Percentiles rank a stretch among this genome's conserved stretches.
phyloP scores from a whole-genome alignment of 2,329 filamentous ascomycete genomes.

The Immersiporthe knoxdaviesiana region DNA sequence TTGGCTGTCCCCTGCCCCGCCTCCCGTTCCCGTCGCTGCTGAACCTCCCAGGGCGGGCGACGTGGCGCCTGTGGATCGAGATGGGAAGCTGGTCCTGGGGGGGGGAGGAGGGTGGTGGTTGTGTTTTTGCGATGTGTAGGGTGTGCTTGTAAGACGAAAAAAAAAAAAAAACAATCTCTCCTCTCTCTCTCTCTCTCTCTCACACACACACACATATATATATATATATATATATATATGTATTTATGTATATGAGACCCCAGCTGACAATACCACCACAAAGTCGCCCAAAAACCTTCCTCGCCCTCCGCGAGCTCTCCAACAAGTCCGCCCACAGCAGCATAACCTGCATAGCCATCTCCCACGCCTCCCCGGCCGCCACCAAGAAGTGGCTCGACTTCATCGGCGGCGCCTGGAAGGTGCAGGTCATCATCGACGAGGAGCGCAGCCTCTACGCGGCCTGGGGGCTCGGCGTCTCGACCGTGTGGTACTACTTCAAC shows the following conservation, averaged over 20 bases:
- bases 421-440: constrained; percentile 60
- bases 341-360: constrained; percentile 61
- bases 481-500: constrained; percentile 57
- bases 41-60: constrained; percentile 53
- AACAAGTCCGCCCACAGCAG: constrained; percentile 45
- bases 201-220: too few relatives aligned
- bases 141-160: constrained; percentile 55
- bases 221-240: too few relatives aligned
- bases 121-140: constrained; percentile 60
- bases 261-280: neutral
- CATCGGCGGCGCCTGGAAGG: constrained; percentile 60
- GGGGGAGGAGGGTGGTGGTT: constrained; percentile 50
- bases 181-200: neutral
- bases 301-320: constrained; percentile 57
- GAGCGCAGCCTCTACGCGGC: constrained; percentile 60
- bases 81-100: constrained; percentile 43
- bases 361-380: constrained; percentile 59
- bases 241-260: too few relatives aligned
- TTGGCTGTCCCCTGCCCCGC: constrained; percentile 56
- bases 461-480: constrained; percentile 60
- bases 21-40: constrained; percentile 49
- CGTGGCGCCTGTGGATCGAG: constrained; percentile 51
- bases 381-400: constrained; percentile 61
- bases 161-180: too few relatives aligned
- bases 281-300: constrained; percentile 60